These are phyloP conservation scores for Linderniella brevidens DNA, from an alignment of 257 asterid species.

Conservation along the genomic window DNA sequence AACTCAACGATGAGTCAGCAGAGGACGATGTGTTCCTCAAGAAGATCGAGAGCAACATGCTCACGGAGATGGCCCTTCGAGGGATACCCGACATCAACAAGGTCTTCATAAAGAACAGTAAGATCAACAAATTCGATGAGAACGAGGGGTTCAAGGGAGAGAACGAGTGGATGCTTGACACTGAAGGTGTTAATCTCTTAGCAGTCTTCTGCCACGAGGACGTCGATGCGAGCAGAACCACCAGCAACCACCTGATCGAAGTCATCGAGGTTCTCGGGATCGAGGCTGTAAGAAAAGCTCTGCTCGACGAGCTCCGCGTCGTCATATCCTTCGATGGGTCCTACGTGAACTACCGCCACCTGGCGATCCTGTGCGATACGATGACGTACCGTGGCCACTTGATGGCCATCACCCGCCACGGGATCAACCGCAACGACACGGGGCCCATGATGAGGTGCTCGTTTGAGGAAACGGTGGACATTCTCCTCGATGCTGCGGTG, in stretches of 20 bases:
- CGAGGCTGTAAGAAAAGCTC: conserved; percentile 83
- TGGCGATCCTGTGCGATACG: conserved; percentile 91
- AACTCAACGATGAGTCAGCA: conserved; percentile 65
- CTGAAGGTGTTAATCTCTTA: conserved; percentile 93
- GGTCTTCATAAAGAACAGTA: conserved; percentile 78
- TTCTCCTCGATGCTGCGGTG: conserved; percentile 95
- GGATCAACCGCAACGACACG: conserved; percentile 84
- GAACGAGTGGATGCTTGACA: conserved; percentile 94
- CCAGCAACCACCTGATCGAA: conserved; percentile 93
- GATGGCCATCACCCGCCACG: conserved; percentile 99
- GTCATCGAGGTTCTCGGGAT: conserved; percentile 95
- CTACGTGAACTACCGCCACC: conserved; percentile 80
- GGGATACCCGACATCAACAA: conserved; percentile 98
- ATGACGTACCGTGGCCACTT: conserved; percentile 98
- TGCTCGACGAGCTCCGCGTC: conserved; percentile 88
- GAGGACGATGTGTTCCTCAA: conserved; percentile 98
- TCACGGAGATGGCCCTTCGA: conserved; percentile 95
- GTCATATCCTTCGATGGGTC: conserved; percentile 97
- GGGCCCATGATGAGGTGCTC: conserved; percentile 99
- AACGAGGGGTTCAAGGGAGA: conserved; percentile 79
- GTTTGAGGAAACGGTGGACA: conserved; percentile 91
- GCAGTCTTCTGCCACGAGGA: conserved; percentile 92
- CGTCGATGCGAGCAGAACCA: conserved; percentile 78
- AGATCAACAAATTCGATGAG: conserved; percentile 62
- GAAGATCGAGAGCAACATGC: conserved; percentile 96